Evolutionary conservation across 805 yeast genomes (phyloP).

Genomic region (Soucietia sequanensis): DNA sequence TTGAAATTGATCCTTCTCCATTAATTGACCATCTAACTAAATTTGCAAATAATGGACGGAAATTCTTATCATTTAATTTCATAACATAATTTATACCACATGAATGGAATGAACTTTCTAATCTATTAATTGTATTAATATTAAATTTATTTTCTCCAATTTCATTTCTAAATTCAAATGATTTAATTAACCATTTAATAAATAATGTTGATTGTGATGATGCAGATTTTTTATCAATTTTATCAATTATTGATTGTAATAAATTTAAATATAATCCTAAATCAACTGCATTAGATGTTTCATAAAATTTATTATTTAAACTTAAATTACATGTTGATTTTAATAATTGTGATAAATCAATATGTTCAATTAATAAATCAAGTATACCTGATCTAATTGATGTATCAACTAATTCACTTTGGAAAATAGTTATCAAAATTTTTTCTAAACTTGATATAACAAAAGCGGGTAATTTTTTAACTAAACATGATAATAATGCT

Average conservation of each 20-base stretch:
- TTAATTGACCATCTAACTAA: conserved; percentile 90
- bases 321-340: conserved; percentile 64
- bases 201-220: conserved; percentile 66
- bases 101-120: conserved; percentile 73
- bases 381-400: conserved; percentile 61
- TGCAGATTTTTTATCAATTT: conserved; percentile 71
- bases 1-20: conserved; percentile 64
- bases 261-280: conserved; percentile 70
- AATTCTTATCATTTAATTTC: conserved; percentile 90
- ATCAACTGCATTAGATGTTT: conserved; percentile 30
- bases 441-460: conserved; percentile 66
- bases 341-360: conserved; percentile 65
- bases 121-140: conserved; percentile 70
- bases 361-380: conserved; percentile 58
- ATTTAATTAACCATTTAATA: conserved; percentile 62
- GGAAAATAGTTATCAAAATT: conserved; percentile 57
- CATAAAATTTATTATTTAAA: conserved; percentile 39
- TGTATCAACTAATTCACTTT: conserved; percentile 57
- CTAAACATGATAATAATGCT: conserved; percentile 67
- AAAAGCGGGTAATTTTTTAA: conserved; percentile 85
- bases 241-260: conserved; percentile 64
- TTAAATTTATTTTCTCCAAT: conserved; percentile 43
- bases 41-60: conserved; percentile 87
- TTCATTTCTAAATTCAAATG: conserved; percentile 66
- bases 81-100: conserved; percentile 76